Base-by-base conservation (phyloP, 208 protist species). In the Jaenimonas drosophilae region DNA sequence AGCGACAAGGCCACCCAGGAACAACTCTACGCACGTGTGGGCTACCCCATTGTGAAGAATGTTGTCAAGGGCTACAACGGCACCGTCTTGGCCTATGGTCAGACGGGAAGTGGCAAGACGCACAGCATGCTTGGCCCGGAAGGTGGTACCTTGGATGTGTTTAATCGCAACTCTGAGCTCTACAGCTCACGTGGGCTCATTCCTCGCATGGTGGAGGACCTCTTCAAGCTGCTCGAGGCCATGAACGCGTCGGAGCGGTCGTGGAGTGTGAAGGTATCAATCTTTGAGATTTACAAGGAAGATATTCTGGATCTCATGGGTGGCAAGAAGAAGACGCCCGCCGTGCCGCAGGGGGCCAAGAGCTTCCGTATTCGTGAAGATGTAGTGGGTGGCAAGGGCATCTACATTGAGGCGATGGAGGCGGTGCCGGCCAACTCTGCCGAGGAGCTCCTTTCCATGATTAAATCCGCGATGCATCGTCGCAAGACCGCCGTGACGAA, bases 221-320 rank as follows among this genome's bases (percentile, higher is more conserved):
- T 86, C 30, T 65, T 85, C 40, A 25, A 37, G 5, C 19, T 38
- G n/a, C 51, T 83, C 28, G 20, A 39, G 23, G 9, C 20, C n/a
- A 34, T 61, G 19, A 32, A 68, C 42, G 29, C 40, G 3, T 20
- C 44, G 1, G 69, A 83, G 56, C 32, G 53, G n/a, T 58, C 52
- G 17, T 76, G 59, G 64, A 49, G 23, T 5, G 33, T 83, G 2
- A 31, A 19, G 4, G 25, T 63, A 0, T 56, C 65, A 23, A 55
- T 70, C 41, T 62, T 78, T 40, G 78, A 88, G 49, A 83, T 88
- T 30, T 88, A 88, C 62, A 65, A 53, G 26, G 72, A 88, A 33
- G 59, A 70, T 17, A 70, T 88, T 33, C 40, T 69, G 23, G 78
- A 88, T 38, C 53, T 87, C 3, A 59, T 88, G 17, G 47, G 36